Evolutionary conservation across 345 rosid species (phyloP), one percentile per base, ranked within the genome.

Genomic region (Salix udensis): DNA sequence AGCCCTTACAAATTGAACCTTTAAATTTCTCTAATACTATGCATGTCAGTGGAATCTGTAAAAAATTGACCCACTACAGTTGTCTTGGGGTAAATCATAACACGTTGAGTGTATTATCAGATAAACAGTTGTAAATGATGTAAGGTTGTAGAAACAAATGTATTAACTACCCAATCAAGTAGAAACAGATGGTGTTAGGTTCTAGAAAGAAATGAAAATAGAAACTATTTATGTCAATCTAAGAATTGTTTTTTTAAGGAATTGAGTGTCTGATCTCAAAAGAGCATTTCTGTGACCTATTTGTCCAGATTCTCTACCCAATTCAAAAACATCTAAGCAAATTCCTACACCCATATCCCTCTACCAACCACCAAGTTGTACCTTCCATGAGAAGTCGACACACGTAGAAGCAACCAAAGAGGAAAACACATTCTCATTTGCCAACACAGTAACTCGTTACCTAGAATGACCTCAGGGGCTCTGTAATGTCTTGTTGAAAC

Each of bases 401-500:
- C 55, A 28, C 14, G 36, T 28, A 30, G 52, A 64, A 78, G 76
- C 34, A 79, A 79, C 72, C 52, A 69, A 68, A 30, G 79, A 69
- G 58, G 39, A 39, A 78, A 77, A 39, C n/a, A 68, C 62, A 71
- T 67, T 70, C 26, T 71, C 44, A 74, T 74, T 30, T 72, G 34
- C 76, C 75, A 76, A 76, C 84, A 78, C 61, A 58, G 13, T 48
- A 83, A 77, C 82, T 44, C 19, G 40, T 79, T 79, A 79, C 78
- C 82, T 74, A 79, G 74, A 70, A 74, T 74, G 70, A 79, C 70
- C 75, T 79, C 82, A 68, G 82, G 82, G 65, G 82, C 82, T 74
- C 82, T 74, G 78, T 79, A 79, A 68, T 74, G 82, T 79, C 82
- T 79, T 37, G 82, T 79, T 28, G 74, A 79, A 36, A 79, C 82